Percentiles rank a stretch among this genome's conserved stretches.
Conservation (phyloP, 2,329 filamentous ascomycete species). For the Aureobasidium sp. region DNA sequence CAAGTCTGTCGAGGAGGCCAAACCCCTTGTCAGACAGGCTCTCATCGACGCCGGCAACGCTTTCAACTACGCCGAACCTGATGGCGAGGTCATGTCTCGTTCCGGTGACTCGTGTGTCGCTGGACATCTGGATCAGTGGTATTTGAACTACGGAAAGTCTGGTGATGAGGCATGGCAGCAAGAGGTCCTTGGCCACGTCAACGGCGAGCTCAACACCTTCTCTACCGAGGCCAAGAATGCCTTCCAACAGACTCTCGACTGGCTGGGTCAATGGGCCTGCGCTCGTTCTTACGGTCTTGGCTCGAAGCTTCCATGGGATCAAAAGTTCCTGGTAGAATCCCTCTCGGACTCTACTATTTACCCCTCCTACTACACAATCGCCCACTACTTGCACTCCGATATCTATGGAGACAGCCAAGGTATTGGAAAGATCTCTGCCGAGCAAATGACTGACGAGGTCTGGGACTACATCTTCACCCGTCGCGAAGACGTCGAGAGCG, state of each 20-base stretch:
- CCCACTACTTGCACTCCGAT: conserved; percentile 60
- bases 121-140: conserved; percentile 93
- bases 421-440: conserved; percentile 58
- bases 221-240: conserved; percentile 46
- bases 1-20: conserved; percentile 75
- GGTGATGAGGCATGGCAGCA: conserved; percentile 71
- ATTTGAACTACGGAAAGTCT: conserved; percentile 83
- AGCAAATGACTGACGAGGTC: conserved; percentile 88
- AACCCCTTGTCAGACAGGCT: conserved; percentile 71
- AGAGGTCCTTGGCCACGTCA: conserved; percentile 62
- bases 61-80: conserved; percentile 89
- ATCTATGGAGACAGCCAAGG: conserved; percentile 72
- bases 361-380: conserved; percentile 60
- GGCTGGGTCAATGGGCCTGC: conserved; percentile 95
- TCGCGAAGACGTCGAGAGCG: conserved; percentile 58
- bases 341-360: conserved; percentile 90
- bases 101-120: conserved; percentile 91
- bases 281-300: conserved; percentile 85
- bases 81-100: conserved; percentile 78
- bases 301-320: conserved; percentile 91
- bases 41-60: conserved; percentile 69
- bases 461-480: conserved; percentile 94
- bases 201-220: conserved; percentile 69
- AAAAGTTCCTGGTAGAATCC: conserved; percentile 81
- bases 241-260: conserved; percentile 78